Conservation (phyloP, 164 flowering plant species). For the Vitis cinerea region DNA sequence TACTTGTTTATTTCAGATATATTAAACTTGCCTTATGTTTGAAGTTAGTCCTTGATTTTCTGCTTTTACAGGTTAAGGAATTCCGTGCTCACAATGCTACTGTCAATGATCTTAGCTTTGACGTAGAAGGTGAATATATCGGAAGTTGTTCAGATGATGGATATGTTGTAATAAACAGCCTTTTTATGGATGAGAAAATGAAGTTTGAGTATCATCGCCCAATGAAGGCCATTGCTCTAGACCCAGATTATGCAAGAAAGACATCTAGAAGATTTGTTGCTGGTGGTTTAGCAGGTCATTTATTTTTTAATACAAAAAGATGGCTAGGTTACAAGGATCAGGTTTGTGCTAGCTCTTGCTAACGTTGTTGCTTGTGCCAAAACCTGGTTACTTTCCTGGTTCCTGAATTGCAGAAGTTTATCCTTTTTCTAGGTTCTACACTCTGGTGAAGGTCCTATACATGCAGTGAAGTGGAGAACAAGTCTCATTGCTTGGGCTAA, state of each 20-base stretch:
- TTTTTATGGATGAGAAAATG: slow-evolving; percentile 84
- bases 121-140: slow-evolving; percentile 83
- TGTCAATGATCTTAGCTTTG: slow-evolving; percentile 96
- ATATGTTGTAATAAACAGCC: slow-evolving; percentile 80
- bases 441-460: slow-evolving; percentile 99
- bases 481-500: slow-evolving; percentile 99
- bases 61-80: slow-evolving; percentile 70
- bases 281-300: slow-evolving; percentile 97
- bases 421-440: slow-evolving; percentile 67
- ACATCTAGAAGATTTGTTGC: slow-evolving; percentile 87
- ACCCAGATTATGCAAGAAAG: slow-evolving; percentile 84
- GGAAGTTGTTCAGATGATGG: slow-evolving; percentile 99
- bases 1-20: not conserved
- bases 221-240: slow-evolving; percentile 92
- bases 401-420: slow-evolving; percentile 2
- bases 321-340: slow-evolving; percentile 95
- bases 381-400: not conserved
- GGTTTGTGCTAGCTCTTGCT: slow-evolving; percentile 40
- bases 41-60: not conserved
- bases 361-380: not conserved
- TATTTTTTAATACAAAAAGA: slow-evolving; percentile 72
- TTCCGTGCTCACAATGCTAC: slow-evolving; percentile 79
- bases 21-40: not conserved
- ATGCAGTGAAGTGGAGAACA: slow-evolving; percentile 91
- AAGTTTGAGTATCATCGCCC: slow-evolving; percentile 95